Percentiles rank a stretch among this genome's conserved stretches.
phyloP scores from a whole-genome alignment of 352 stramenopile species.

The Phytopythium mirpurense region DNA sequence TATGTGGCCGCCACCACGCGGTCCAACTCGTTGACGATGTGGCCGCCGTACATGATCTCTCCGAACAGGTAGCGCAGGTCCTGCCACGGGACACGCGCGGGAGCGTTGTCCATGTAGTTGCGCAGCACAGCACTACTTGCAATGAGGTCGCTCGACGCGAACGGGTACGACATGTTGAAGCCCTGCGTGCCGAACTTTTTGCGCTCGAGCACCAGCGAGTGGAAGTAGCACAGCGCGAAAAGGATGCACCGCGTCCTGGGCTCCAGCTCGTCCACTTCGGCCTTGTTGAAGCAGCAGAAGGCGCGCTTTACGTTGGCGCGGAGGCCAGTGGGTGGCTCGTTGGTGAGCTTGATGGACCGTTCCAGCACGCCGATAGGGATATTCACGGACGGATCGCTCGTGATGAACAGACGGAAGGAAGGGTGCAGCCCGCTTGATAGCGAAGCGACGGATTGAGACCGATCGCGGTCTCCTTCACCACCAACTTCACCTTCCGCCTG shows the following conservation, averaged over 20 bases:
- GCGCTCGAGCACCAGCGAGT: conserved; percentile 89
- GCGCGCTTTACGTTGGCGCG: conserved; percentile 89
- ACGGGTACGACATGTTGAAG: conserved; percentile 91
- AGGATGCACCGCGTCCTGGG: conserved; percentile 82
- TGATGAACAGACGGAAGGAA: conserved; percentile 87
- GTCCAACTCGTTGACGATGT: conserved; percentile 85
- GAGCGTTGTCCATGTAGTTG: conserved; percentile 93
- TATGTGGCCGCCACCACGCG: conserved; percentile 80
- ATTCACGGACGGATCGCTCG: conserved; percentile 74
- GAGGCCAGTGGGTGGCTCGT: conserved; percentile 79
- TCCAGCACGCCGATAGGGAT: conserved; percentile 90
- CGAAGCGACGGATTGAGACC: conserved; percentile 16
- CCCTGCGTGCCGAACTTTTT: conserved; percentile 90
- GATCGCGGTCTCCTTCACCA: conserved; percentile 3
- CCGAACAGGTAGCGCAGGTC: conserved; percentile 88
- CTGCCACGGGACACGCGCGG: conserved; percentile 83
- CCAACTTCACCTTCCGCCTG: conserved; percentile 1
- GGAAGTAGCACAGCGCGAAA: conserved; percentile 91
- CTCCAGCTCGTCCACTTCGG: conserved; percentile 80
- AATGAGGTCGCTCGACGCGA: conserved; percentile 81
- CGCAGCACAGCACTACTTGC: conserved; percentile 77
- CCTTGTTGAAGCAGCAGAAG: conserved; percentile 70
- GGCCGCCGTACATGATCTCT: conserved; percentile 88
- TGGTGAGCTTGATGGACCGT: conserved; percentile 88
- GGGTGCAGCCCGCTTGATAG: conserved; percentile 36